Conservation (phyloP, 1,284 basidiomycete genomes). For the Ustilago shanxiensis region DNA sequence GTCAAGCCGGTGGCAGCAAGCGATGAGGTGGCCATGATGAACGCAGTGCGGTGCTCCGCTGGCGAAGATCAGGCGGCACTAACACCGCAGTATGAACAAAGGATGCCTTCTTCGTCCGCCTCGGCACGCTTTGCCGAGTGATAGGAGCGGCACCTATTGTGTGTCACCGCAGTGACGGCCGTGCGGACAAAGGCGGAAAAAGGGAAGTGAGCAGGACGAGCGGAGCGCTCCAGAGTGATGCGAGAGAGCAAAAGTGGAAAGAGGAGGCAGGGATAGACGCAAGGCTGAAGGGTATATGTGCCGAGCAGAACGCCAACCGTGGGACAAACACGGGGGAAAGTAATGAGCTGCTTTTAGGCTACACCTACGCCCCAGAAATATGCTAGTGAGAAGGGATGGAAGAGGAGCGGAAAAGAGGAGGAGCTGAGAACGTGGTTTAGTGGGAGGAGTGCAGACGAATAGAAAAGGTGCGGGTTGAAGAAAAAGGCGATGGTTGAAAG, state of each 20-base stretch:
- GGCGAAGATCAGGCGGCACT: background rate
- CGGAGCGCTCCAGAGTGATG: background rate
- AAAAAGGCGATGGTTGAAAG: conserved; percentile 1
- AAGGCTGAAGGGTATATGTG: conserved; percentile 4
- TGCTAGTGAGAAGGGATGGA: background rate
- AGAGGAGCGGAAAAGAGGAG: background rate
- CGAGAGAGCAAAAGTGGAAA: background rate
- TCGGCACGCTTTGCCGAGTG: background rate
- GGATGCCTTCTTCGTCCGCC: background rate
- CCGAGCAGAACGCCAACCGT: background rate
- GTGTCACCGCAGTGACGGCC: background rate
- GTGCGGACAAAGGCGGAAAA: background rate
- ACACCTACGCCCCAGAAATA: background rate
- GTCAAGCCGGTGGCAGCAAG: conserved; percentile 52
- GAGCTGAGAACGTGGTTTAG: conserved; percentile 1
- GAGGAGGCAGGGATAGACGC: background rate
- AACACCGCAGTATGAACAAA: background rate
- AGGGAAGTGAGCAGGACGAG: background rate
- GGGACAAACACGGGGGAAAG: background rate
- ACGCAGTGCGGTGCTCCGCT: background rate
- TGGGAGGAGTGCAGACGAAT: background rate
- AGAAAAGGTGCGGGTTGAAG: conserved; percentile 6
- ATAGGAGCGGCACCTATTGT: conserved; percentile 2
- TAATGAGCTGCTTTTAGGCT: background rate
- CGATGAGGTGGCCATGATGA: conserved; percentile 41